phyloP scores from a whole-genome alignment of 805 yeast genomes.

The Pichia kluyveri region DNA sequence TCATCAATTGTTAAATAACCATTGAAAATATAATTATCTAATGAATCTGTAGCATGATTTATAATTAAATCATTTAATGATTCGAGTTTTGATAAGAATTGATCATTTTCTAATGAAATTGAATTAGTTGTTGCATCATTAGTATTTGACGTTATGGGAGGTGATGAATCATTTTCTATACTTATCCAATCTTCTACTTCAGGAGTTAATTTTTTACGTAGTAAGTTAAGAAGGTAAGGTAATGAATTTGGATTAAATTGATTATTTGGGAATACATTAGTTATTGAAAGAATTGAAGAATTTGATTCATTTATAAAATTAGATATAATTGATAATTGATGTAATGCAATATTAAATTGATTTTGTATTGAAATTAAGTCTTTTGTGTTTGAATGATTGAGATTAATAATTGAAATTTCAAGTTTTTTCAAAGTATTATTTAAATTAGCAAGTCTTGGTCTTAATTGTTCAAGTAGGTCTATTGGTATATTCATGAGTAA shows the following conservation, averaged over 20 bases:
- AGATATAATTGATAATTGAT: slow-evolving; percentile 77
- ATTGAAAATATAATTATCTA: slow-evolving; percentile 50
- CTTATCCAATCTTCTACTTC: slow-evolving; percentile 82
- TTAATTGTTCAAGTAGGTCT: slow-evolving; percentile 50
- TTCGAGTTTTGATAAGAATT: no score
- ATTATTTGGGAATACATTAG: slow-evolving; percentile 79
- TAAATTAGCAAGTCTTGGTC: slow-evolving; percentile 53
- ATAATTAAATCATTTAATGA: slow-evolving; percentile 68
- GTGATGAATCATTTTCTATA: slow-evolving; percentile 3
- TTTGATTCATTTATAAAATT: slow-evolving; percentile 55
- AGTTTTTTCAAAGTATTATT: slow-evolving; percentile 53
- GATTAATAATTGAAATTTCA: slow-evolving; percentile 39
- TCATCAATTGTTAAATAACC: slow-evolving; percentile 53
- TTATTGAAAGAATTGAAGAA: slow-evolving; percentile 46
- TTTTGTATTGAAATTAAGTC: slow-evolving; percentile 60
- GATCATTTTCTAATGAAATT: no score
- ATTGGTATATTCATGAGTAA: no score
- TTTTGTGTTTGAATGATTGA: slow-evolving; percentile 23
- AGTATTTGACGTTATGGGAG: neutral
- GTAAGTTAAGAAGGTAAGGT: slow-evolving; percentile 60
- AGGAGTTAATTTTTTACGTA: slow-evolving; percentile 83
- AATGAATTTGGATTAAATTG: slow-evolving; percentile 83
- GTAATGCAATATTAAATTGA: slow-evolving; percentile 73
- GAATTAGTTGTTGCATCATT: neutral
- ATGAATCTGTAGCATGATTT: slow-evolving; percentile 40